Base-by-base conservation (phyloP, 257 asterid genomes). In the Thymus mandschuricus region DNA sequence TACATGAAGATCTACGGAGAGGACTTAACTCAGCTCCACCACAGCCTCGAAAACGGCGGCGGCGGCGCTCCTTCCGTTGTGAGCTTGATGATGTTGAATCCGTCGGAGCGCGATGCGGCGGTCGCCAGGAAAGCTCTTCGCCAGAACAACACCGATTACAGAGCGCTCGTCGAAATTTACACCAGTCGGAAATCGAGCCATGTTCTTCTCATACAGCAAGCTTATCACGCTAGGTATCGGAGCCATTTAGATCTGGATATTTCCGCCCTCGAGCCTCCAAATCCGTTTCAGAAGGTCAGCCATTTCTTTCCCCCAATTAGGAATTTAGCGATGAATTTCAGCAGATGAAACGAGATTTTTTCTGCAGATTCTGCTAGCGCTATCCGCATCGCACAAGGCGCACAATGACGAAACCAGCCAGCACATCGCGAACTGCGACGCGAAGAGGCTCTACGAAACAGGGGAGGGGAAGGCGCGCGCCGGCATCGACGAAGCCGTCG, bases 351-450 rank as follows among this genome's bases (percentile, higher is more conserved):
- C 1, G 28, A 50, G n/a, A 50, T 12, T 49, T 21, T 21, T 21
- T 21, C 21, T 11, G 15, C 15, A 90, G 97, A 83, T 90, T 3
- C 46, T 88, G 80, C 62, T 76, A 78, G 96, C 97, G 54, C 57
- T 88, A 34, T 84, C 90, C 6, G 96, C 97, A 29, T 83, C 97
- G 46, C 97, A 88, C 77, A 90, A 88, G 75, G 91, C 96, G 31
- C 97, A 80, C 75, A 59, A 72, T 54, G 85, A 71, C 9, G 97
- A 85, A 33, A 60, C 76, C 29, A 90, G 92, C 88, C 86, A 81
- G 11, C 91, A 90, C 85, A 88, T 88, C 8, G 91, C 92, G 0
- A 84, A 88, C 65, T 88, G 90, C 63, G 97, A 90, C 75, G 93
- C 97, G 4, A 85, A 72, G 61, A 83, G 96, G 80, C 79, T 88